Evolutionary conservation across 192 early-diverging fungal species (phyloP).

Genomic region (Podila horticola): DNA sequence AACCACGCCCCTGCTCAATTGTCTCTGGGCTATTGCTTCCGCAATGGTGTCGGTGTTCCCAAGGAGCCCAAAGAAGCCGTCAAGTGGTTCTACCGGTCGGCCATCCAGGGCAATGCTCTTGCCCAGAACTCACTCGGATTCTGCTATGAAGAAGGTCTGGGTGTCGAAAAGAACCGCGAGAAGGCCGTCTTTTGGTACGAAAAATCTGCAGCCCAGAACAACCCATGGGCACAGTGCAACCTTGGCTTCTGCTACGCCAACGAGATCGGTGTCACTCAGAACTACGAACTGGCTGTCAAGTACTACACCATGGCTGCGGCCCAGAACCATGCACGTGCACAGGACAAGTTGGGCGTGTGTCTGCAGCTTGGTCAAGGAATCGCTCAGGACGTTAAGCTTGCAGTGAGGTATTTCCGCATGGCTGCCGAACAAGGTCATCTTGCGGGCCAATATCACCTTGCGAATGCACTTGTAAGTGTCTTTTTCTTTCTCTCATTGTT

Average conservation of each 20-base stretch:
- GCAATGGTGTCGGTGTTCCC: conserved; percentile 69
- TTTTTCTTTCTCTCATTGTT: background rate
- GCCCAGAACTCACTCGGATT: conserved; percentile 82
- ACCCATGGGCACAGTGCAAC: conserved; percentile 84
- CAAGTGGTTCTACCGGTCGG: conserved; percentile 69
- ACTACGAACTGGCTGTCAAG: conserved; percentile 71
- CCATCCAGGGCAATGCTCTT: conserved; percentile 71
- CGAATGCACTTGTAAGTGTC: conserved; percentile 52
- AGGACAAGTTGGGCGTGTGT: conserved; percentile 79
- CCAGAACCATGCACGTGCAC: conserved; percentile 72
- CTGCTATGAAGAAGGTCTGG: conserved; percentile 79
- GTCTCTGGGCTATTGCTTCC: conserved; percentile 70
- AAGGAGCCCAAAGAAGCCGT: conserved; percentile 73
- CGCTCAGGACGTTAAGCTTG: conserved; percentile 55
- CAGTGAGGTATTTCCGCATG: conserved; percentile 57
- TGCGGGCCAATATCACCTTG: conserved; percentile 58
- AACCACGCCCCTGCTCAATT: conserved; percentile 71
- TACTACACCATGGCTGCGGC: conserved; percentile 74
- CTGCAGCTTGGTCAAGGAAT: conserved; percentile 64
- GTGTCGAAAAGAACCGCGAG: conserved; percentile 57
- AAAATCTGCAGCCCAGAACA: conserved; percentile 68
- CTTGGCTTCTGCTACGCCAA: conserved; percentile 77
- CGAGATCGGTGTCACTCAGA: conserved; percentile 68
- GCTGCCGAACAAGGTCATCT: conserved; percentile 67
- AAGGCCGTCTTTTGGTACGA: conserved; percentile 69